A percentile compares a stretch with the other conserved stretches of the same genome.
These are phyloP conservation scores for Colletotrichum trifolii DNA, from an alignment of 2,329 filamentous ascomycete species.

Conservation along the genomic window DNA sequence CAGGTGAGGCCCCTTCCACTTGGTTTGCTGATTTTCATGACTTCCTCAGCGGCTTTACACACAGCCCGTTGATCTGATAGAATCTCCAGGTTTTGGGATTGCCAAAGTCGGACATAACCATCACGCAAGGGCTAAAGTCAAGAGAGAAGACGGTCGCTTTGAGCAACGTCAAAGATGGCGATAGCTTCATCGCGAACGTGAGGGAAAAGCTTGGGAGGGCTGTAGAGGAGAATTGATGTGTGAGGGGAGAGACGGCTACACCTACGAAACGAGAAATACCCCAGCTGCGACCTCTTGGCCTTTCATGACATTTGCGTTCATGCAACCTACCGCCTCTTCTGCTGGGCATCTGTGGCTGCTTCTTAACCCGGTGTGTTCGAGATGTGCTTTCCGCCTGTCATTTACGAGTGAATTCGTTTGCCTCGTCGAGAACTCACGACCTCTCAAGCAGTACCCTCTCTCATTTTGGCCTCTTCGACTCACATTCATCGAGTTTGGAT, in stretches of 20 bases:
- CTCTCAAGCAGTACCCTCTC: too few relatives aligned
- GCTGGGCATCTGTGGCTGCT: too few relatives aligned
- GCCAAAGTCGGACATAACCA: conserved; percentile 71
- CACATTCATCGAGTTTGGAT: too few relatives aligned
- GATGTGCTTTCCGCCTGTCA: too few relatives aligned
- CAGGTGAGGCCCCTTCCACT: conserved; percentile 51
- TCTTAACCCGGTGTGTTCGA: too few relatives aligned
- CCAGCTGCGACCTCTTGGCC: neutral
- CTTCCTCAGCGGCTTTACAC: too few relatives aligned
- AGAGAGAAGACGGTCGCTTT: conserved; percentile 70
- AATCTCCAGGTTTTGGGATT: conserved; percentile 63
- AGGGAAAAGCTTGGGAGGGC: conserved; percentile 39
- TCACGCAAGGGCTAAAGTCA: conserved; percentile 72
- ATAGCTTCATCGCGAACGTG: conserved; percentile 42
- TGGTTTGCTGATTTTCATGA: too few relatives aligned
- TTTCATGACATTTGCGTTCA: too few relatives aligned
- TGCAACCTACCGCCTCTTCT: too few relatives aligned
- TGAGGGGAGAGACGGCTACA: neutral
- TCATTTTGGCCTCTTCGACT: neutral
- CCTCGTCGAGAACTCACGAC: too few relatives aligned
- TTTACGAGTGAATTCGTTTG: too few relatives aligned
- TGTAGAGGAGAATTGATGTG: neutral
- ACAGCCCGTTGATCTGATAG: neutral
- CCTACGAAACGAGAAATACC: neutral
- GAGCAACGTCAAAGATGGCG: conserved; percentile 47